Evolutionary conservation across 208 protist genomes (phyloP).

Genomic region (Acanthamoeba sp.): DNA sequence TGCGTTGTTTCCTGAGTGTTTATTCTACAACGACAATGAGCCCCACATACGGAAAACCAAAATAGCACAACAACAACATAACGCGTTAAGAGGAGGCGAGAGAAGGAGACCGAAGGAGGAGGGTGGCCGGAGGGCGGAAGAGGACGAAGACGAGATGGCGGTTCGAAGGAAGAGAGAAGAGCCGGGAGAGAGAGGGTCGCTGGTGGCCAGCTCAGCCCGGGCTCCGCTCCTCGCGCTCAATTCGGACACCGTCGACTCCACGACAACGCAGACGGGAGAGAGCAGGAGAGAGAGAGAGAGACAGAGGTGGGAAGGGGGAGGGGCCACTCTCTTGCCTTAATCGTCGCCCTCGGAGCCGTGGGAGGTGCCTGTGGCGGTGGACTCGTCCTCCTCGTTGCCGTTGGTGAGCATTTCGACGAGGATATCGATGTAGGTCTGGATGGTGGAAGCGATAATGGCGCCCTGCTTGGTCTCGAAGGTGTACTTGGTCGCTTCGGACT

Average conservation of each 20-base stretch:
- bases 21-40: slow-evolving; percentile 56
- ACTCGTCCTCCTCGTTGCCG: slow-evolving; percentile 77
- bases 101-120: background rate
- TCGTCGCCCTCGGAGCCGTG: slow-evolving; percentile 69
- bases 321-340: background rate
- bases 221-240: background rate
- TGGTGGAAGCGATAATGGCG: slow-evolving; percentile 75
- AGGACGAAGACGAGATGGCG: background rate
- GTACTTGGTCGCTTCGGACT: slow-evolving; percentile 75
- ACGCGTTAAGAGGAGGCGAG: too few species aligned
- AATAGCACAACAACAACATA: slow-evolving; percentile 27
- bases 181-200: background rate
- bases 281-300: background rate
- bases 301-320: background rate
- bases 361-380: slow-evolving; percentile 63
- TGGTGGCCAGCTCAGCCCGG: background rate
- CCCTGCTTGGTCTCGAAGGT: slow-evolving; percentile 79
- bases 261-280: background rate
- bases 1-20: slow-evolving; percentile 21
- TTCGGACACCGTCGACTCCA: background rate
- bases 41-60: slow-evolving; percentile 27
- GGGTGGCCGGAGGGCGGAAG: background rate
- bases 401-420: slow-evolving; percentile 76
- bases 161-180: background rate
- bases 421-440: slow-evolving; percentile 78